These are phyloP conservation scores for Xylaria arbuscula DNA, from an alignment of 2,329 filamentous ascomycete species.

Conservation along the genomic window DNA sequence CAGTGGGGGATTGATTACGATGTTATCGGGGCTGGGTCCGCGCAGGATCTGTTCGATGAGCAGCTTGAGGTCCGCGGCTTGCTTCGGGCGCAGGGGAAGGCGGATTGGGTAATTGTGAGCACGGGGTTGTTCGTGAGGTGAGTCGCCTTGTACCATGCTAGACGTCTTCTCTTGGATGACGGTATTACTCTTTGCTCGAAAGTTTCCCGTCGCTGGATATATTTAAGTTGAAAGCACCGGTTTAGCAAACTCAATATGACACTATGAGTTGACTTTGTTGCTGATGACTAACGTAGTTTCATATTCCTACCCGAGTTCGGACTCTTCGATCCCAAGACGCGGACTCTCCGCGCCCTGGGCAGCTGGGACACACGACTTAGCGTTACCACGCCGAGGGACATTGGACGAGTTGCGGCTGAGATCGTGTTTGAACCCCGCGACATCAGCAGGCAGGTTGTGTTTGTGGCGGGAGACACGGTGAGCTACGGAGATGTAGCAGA, in stretches of 20 bases:
- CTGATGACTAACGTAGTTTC: constrained; percentile 61
- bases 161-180: neutral
- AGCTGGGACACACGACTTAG: constrained; percentile 72
- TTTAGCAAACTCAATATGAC: neutral
- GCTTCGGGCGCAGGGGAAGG: constrained; percentile 59
- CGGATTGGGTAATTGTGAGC: constrained; percentile 73
- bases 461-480: constrained; percentile 65
- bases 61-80: constrained; percentile 68
- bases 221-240: too few species aligned
- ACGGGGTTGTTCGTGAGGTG: constrained; percentile 69
- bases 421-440: constrained; percentile 58
- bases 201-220: neutral
- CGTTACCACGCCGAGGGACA: constrained; percentile 71
- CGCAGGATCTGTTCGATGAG: constrained; percentile 75
- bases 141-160: neutral
- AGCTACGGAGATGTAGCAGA: constrained; percentile 61
- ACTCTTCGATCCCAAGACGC: constrained; percentile 62
- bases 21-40: constrained; percentile 65
- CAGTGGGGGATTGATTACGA: constrained; percentile 81
- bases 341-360: constrained; percentile 65
- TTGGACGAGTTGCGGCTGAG: constrained; percentile 69
- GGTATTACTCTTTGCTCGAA: neutral
- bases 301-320: constrained; percentile 73
- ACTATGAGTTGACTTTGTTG: neutral
- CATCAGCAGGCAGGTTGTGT: constrained; percentile 56